Evolutionary conservation across 441 rosid species (phyloP).

Genomic region (Breynia disticha): DNA sequence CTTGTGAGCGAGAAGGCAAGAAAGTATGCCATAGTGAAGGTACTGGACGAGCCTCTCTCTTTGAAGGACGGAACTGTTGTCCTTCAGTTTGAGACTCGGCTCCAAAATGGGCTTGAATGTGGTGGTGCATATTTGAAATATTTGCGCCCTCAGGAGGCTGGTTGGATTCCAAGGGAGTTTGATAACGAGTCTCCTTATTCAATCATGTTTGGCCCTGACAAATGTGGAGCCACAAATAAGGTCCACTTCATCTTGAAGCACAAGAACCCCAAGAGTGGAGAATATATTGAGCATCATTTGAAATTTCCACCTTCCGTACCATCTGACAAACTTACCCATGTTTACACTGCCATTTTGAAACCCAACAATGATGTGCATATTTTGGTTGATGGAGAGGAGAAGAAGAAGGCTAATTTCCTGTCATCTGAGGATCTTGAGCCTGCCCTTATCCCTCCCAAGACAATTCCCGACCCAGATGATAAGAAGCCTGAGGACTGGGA

Average conservation of each 20-base stretch:
- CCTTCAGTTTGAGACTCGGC: constrained; percentile 83
- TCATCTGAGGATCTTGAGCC: constrained; percentile 80
- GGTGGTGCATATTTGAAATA: constrained; percentile 95
- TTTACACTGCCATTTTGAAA: constrained; percentile 80
- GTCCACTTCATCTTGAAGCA: constrained; percentile 94
- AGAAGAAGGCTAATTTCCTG: constrained; percentile 71
- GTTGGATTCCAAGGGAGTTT: constrained; percentile 68
- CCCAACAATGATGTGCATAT: constrained; percentile 69
- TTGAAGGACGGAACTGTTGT: constrained; percentile 73
- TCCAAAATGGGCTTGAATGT: constrained; percentile 91
- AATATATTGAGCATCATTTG: constrained; percentile 80
- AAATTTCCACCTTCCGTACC: constrained; percentile 87
- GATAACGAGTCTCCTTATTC: constrained; percentile 78
- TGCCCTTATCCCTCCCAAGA: constrained; percentile 70
- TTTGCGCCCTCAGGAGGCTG: constrained; percentile 81
- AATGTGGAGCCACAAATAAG: constrained; percentile 92
- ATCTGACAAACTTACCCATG: constrained; percentile 83
- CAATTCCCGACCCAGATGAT: constrained; percentile 90
- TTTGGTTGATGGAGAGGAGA: constrained; percentile 83
- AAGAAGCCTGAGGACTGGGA: constrained; percentile 97
- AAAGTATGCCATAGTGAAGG: constrained; percentile 84
- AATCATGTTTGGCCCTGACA: constrained; percentile 98
- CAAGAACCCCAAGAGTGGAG: constrained; percentile 92
- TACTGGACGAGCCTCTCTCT: constrained; percentile 49
- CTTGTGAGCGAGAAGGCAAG: constrained; percentile 79